Percentiles rank a stretch among this genome's conserved stretches.
Conservation (phyloP, 192 early-diverging fungal genomes). For the Funneliformis geosporum region DNA sequence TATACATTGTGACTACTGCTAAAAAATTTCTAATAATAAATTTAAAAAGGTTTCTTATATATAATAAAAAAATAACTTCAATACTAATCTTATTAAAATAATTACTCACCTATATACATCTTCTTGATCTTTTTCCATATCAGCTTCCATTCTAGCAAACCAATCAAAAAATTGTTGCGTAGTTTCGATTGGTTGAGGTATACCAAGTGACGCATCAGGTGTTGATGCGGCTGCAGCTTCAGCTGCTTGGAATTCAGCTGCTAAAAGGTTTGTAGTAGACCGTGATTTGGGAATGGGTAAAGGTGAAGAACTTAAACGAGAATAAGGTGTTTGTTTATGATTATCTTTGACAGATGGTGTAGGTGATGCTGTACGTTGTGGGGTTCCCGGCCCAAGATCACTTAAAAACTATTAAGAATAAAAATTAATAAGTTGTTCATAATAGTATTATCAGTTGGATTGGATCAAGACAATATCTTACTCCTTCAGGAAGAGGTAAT, state of each 20-base stretch:
- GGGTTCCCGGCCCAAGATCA: slow-evolving; percentile 21
- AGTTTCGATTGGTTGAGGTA: slow-evolving; percentile 72
- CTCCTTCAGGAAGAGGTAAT: slow-evolving; percentile 57
- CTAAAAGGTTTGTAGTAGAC: slow-evolving; percentile 40
- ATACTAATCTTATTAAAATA: background rate
- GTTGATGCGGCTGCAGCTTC: slow-evolving; percentile 32
- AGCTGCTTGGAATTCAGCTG: slow-evolving; percentile 30
- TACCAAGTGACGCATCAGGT: slow-evolving; percentile 40
- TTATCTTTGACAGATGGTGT: slow-evolving; percentile 26
- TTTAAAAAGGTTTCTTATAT: background rate
- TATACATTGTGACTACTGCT: slow-evolving; percentile 57
- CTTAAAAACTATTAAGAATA: slow-evolving; percentile 15
- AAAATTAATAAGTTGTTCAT: background rate
- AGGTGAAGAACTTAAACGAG: slow-evolving; percentile 28
- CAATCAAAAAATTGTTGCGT: slow-evolving; percentile 94
- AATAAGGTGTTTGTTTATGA: slow-evolving; percentile 25
- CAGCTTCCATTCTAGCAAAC: slow-evolving; percentile 78
- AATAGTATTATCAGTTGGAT: background rate
- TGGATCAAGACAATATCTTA: slow-evolving; percentile 26
- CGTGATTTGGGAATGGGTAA: slow-evolving; percentile 35
- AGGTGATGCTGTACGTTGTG: slow-evolving; percentile 15
- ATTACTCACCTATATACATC: slow-evolving; percentile 71
- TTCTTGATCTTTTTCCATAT: slow-evolving; percentile 87
- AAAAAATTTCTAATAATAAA: slow-evolving; percentile 58
- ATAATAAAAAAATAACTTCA: background rate